Percentiles rank a stretch among this genome's conserved stretches.
These are phyloP conservation scores for Chytriomyces confervae DNA, from an alignment of 192 early-diverging fungal genomes.

Conservation along the genomic window DNA sequence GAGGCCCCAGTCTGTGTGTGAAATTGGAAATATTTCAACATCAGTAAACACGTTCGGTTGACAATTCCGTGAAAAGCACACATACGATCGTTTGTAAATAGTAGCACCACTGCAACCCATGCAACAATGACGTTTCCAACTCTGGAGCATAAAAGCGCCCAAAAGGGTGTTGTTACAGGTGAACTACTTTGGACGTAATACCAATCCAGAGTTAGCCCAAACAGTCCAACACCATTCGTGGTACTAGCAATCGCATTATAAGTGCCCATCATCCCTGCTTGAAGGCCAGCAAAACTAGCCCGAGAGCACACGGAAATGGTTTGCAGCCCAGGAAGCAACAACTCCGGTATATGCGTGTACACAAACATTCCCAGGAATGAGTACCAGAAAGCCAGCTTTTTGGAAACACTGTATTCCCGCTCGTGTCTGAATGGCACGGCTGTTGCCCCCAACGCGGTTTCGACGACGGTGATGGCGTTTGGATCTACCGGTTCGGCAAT, in stretches of 20 bases:
- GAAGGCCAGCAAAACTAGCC: not conserved
- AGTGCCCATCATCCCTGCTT: conserved; percentile 1
- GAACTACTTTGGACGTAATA: not conserved
- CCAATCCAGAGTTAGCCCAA: conserved; percentile 36
- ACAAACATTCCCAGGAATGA: conserved; percentile 23
- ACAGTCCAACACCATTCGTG: conserved; percentile 25
- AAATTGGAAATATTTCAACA: not conserved
- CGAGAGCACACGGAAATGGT: not conserved
- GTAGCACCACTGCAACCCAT: conserved; percentile 5
- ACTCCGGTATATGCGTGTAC: conserved; percentile 26
- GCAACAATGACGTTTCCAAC: conserved; percentile 15
- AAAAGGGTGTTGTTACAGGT: conserved; percentile 28
- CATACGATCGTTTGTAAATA: conserved; percentile 12
- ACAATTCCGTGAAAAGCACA: not conserved
- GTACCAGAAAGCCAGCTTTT: conserved; percentile 10
- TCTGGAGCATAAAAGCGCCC: conserved; percentile 12
- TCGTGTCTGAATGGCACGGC: too few species aligned
- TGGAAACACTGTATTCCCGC: not conserved
- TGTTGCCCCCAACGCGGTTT: not conserved
- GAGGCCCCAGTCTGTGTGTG: conserved; percentile 15
- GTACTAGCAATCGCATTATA: conserved; percentile 15
- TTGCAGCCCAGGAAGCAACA: conserved; percentile 9
- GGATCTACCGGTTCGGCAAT: not conserved
- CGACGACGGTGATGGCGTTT: not conserved
- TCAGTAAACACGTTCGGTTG: not conserved